phyloP scores from a whole-genome alignment of 495 filamentous ascomycete species.

The Amorphotheca resinae region DNA sequence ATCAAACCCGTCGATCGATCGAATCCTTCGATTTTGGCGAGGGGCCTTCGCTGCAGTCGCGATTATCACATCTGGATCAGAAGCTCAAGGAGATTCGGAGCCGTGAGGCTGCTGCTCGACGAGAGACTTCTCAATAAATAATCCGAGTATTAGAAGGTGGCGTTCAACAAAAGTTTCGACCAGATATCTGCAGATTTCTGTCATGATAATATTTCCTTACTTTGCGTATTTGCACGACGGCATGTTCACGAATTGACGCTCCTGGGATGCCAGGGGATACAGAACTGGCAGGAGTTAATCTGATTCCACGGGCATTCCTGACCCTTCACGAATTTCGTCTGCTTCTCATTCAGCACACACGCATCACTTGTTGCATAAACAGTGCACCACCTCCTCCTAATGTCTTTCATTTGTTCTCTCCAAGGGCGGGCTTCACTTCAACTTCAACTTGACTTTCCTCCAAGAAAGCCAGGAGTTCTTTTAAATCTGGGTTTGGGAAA shows the following conservation, averaged over 20 bases:
- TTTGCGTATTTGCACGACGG: not conserved
- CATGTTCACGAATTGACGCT: not conserved
- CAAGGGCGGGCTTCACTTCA: too few relatives aligned
- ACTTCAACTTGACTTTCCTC: too few relatives aligned
- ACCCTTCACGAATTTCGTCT: too few relatives aligned
- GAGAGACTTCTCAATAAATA: slow-evolving; percentile 1
- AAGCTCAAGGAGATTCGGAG: slow-evolving; percentile 34
- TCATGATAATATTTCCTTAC: not conserved
- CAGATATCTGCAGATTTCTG: not conserved
- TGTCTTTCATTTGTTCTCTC: too few relatives aligned
- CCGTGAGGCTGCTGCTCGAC: slow-evolving; percentile 22
- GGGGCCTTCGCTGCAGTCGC: slow-evolving; percentile 25
- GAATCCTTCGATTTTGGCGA: slow-evolving; percentile 22
- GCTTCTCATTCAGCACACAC: too few relatives aligned
- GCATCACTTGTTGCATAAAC: too few relatives aligned
- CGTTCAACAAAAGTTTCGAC: not conserved
- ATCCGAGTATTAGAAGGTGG: not conserved
- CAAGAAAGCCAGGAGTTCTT: too few relatives aligned
- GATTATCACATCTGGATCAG: slow-evolving; percentile 38
- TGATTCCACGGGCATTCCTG: not conserved
- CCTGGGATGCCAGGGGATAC: not conserved
- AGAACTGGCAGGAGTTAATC: not conserved
- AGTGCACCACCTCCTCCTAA: too few relatives aligned
- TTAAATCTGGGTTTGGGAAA: too few relatives aligned
- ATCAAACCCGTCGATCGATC: slow-evolving; percentile 20